Percentiles rank a stretch among this genome's conserved stretches.
These are phyloP conservation scores for Russula emetica DNA, from an alignment of 768 basidiomycete genomes.

Conservation along the genomic window DNA sequence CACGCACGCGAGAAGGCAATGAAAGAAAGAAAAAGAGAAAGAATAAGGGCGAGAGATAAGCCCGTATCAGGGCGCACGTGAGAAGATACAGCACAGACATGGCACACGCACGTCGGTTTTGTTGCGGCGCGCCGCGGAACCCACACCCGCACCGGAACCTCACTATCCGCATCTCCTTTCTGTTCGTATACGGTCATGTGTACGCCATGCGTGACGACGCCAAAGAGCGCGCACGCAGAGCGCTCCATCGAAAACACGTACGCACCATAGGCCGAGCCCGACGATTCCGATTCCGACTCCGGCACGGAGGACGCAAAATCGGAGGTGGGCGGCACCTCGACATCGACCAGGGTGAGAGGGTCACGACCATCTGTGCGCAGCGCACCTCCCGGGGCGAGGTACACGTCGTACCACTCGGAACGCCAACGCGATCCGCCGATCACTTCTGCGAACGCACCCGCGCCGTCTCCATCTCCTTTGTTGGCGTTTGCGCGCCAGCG, in stretches of 20 bases:
- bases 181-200: constrained; percentile 78
- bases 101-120: constrained; percentile 74
- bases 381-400: constrained; percentile 61
- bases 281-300: too few species aligned
- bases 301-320: too few species aligned
- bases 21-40: neutral
- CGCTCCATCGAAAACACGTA: constrained; percentile 88
- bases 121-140: constrained; percentile 79
- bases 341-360: constrained; percentile 31
- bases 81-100: neutral
- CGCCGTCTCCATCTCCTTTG: constrained; percentile 35
- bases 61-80: neutral
- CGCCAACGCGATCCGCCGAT: constrained; percentile 82
- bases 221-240: constrained; percentile 83
- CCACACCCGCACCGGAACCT: constrained; percentile 60
- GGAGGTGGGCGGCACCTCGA: constrained; percentile 30
- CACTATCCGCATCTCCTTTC: constrained; percentile 26
- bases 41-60: neutral
- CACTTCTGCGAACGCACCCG: constrained; percentile 53
- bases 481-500: constrained; percentile 51
- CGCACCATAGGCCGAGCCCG: constrained; percentile 43
- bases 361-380: constrained; percentile 39
- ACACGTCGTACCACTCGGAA: constrained; percentile 76
- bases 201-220: constrained; percentile 86
- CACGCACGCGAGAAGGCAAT: neutral